Conservation (phyloP, 108 stramenopile genomes). For the Pseudonitzschia pungens region DNA sequence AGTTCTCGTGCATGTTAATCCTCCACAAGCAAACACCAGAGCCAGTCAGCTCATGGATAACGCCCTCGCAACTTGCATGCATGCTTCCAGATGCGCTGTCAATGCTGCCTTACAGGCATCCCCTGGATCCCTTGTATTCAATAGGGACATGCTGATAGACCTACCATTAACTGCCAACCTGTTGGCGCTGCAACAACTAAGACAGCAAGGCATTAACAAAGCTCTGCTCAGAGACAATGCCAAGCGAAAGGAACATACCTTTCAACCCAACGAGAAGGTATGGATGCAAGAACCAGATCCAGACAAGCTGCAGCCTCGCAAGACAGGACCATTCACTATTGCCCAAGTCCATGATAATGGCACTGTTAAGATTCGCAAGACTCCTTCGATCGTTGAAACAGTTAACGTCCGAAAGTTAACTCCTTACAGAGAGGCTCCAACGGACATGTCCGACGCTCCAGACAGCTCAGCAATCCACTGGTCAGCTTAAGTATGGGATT, state of each 20-base stretch:
- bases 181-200: slow-evolving; percentile 3
- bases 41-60: slow-evolving; percentile 31
- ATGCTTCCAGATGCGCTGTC: slow-evolving; percentile 27
- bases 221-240: slow-evolving; percentile 11
- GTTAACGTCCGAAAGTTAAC: too few species aligned
- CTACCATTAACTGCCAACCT: slow-evolving; percentile 39
- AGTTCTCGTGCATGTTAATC: neutral
- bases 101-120: slow-evolving; percentile 15
- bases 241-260: neutral
- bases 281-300: neutral
- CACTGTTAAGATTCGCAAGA: too few species aligned
- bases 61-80: slow-evolving; percentile 29
- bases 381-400: too few species aligned
- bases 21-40: neutral
- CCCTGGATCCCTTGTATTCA: slow-evolving; percentile 41
- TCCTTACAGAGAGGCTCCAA: too few species aligned
- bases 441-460: too few species aligned
- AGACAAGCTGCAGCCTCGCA: too few species aligned
- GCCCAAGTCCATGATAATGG: too few species aligned
- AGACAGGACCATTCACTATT: too few species aligned
- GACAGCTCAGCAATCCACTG: too few species aligned
- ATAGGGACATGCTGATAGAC: slow-evolving; percentile 42
- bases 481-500: too few species aligned
- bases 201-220: slow-evolving; percentile 1
- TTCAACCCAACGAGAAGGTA: neutral